Conservation (phyloP, 2,329 filamentous ascomycete genomes). For the Fusarium xylarioides region DNA sequence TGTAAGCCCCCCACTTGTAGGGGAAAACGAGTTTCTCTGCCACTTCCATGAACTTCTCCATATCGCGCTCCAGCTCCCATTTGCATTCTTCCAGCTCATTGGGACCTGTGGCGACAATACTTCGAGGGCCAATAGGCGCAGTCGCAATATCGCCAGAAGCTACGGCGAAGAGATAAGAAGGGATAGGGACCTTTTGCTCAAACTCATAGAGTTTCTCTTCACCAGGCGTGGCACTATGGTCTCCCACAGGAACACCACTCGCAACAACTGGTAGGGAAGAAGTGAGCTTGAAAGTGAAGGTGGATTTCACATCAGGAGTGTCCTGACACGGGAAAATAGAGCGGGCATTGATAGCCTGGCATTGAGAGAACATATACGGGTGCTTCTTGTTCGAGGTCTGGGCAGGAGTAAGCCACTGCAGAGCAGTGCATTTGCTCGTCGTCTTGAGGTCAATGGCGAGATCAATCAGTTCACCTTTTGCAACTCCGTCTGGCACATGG, state of each 20-base stretch:
- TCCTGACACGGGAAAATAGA: conserved; percentile 97
- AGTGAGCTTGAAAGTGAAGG: conserved; percentile 86
- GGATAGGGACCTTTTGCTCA: conserved; percentile 90
- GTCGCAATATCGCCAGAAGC: conserved; percentile 85
- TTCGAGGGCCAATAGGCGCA: conserved; percentile 86
- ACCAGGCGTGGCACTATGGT: conserved; percentile 54
- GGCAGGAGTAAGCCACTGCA: conserved; percentile 93
- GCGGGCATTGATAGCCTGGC: conserved; percentile 93
- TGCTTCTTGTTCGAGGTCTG: conserved; percentile 97
- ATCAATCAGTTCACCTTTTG: conserved; percentile 62
- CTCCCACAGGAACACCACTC: conserved; percentile 73
- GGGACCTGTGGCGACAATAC: conserved; percentile 85
- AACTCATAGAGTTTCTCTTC: conserved; percentile 79
- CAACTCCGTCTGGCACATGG: conserved; percentile 62
- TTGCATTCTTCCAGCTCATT: conserved; percentile 85
- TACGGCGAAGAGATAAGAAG: conserved; percentile 93
- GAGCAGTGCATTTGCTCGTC: conserved; percentile 86
- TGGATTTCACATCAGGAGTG: conserved; percentile 97
- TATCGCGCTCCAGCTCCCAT: conserved; percentile 91
- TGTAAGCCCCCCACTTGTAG: conserved; percentile 95
- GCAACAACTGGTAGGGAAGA: conserved; percentile 91
- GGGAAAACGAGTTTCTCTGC: conserved; percentile 85
- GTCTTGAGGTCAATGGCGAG: conserved; percentile 78
- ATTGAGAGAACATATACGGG: conserved; percentile 98
- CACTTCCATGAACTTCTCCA: conserved; percentile 89